Base-by-base conservation (phyloP, 2,329 filamentous ascomycete species). In the Diaporthe eres region DNA sequence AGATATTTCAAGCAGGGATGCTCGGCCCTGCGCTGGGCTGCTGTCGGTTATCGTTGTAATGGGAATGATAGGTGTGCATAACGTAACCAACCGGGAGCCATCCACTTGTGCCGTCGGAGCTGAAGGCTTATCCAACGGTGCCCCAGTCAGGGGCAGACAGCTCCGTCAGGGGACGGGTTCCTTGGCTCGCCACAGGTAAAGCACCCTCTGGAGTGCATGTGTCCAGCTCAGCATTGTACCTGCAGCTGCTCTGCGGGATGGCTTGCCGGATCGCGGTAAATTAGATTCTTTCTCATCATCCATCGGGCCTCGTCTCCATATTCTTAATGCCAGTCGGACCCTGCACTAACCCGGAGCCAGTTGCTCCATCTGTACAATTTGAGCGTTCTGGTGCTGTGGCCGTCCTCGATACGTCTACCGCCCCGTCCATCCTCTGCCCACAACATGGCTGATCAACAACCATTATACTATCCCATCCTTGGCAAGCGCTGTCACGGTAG, bases 341-440 rank as follows among this genome's bases (percentile, higher is more conserved):
- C 63, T 68, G 63, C 63, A 68, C 44, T 17, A n/a, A 53, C 63
- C 63, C 63, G 63, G 63, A 68, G 63, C 19, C 63, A 51, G 25
- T 12, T 68, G 31, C 63, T 68, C 63, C 63, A 68, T 67, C 44
- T 10, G 31, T 37, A 47, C 63, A 17, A 51, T 34, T 39, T 25
- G 44, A 68, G 47, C 63, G 28, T 37, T 22, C 19, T 12, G 44
- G 44, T 39, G 28, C 63, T 25, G 19, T 37, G 17, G 63, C 44
- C 44, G 63, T 25, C 42, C 63, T 37, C 44, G 22, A 68, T 37
- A 37, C 47, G 28, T 51, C 63, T 28, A 28, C 25, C 17, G n/a
- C 25, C 25, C 19, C 25, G 42, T 31, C 42, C 61, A 17, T 22
- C 25, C 13, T 49, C 61, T 34, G 42, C 61, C 63, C 63, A 51